Conservation (phyloP, 192 early-diverging fungal genomes). For the Linnemannia zychae region DNA sequence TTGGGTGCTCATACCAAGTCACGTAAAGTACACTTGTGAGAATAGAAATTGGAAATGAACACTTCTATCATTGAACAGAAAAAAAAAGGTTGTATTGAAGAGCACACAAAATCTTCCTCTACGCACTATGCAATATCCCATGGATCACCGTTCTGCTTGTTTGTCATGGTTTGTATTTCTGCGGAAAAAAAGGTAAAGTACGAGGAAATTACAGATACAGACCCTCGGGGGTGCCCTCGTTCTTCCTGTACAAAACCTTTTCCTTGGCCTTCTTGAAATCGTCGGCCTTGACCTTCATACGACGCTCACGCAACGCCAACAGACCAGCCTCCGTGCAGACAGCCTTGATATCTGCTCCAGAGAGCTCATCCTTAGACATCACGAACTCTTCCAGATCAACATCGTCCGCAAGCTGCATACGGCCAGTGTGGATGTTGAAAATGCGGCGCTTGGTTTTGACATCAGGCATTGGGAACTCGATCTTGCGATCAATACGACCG, state of each 20-base stretch:
- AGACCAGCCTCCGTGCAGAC: constrained; percentile 99
- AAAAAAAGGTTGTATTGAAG: not conserved
- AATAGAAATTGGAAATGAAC: no score
- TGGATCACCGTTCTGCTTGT: not conserved
- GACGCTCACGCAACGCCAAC: constrained; percentile 95
- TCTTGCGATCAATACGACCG: constrained; percentile 98
- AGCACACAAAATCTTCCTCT: not conserved
- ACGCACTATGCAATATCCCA: not conserved
- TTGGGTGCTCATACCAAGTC: no score
- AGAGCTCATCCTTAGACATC: constrained; percentile 99
- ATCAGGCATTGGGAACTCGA: constrained; percentile 98
- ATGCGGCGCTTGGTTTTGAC: constrained; percentile 97
- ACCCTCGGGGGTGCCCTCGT: constrained; percentile 98
- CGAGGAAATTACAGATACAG: constrained; percentile 78
- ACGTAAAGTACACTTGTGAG: no score
- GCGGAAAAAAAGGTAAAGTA: not conserved
- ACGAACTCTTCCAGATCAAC: constrained; percentile 99
- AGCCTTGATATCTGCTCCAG: constrained; percentile 99
- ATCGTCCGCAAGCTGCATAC: constrained; percentile 96
- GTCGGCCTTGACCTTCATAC: constrained; percentile 98
- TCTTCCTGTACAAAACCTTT: constrained; percentile 99
- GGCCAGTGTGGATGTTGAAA: constrained; percentile 94
- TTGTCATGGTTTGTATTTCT: not conserved
- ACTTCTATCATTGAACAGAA: no score
- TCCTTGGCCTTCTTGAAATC: constrained; percentile 98